Evolutionary conservation across 2,329 filamentous ascomycete species (phyloP).

Genomic region (Xylariaceae sp.): DNA sequence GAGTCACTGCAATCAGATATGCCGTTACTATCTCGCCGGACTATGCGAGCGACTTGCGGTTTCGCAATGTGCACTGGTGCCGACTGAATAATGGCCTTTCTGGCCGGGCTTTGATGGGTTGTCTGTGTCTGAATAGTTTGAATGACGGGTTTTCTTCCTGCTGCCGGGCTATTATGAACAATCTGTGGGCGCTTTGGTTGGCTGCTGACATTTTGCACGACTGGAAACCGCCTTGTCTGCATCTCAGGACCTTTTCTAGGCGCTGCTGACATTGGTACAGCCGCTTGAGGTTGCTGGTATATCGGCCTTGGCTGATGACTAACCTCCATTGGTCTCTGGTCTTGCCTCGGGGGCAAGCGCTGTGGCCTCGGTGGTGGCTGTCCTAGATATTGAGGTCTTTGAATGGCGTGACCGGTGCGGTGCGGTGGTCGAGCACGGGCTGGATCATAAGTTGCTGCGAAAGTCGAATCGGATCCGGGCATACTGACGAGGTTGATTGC

Average conservation of each 20-base stretch:
- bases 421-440: constrained; percentile 2
- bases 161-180: not conserved
- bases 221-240: no score
- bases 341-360: not conserved
- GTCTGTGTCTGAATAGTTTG: not conserved
- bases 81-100: constrained; percentile 4
- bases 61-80: not conserved
- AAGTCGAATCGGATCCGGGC: constrained; percentile 17
- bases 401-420: not conserved
- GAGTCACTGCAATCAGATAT: constrained; percentile 23
- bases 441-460: constrained; percentile 15
- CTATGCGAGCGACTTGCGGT: not conserved
- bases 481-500: constrained; percentile 13
- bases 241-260: not conserved
- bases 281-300: constrained; percentile 9
- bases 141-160: not conserved
- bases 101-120: not conserved
- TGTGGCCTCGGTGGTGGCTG: constrained; percentile 1
- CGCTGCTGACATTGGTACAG: constrained; percentile 5
- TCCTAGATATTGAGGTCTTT: constrained; percentile 1
- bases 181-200: no score
- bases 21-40: constrained; percentile 24
- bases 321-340: no score
- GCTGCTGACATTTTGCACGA: not conserved
- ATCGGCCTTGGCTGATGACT: not conserved